These are phyloP conservation scores for Juglanconis juglandina DNA, from an alignment of 2,329 filamentous ascomycete genomes.

Conservation along the genomic window DNA sequence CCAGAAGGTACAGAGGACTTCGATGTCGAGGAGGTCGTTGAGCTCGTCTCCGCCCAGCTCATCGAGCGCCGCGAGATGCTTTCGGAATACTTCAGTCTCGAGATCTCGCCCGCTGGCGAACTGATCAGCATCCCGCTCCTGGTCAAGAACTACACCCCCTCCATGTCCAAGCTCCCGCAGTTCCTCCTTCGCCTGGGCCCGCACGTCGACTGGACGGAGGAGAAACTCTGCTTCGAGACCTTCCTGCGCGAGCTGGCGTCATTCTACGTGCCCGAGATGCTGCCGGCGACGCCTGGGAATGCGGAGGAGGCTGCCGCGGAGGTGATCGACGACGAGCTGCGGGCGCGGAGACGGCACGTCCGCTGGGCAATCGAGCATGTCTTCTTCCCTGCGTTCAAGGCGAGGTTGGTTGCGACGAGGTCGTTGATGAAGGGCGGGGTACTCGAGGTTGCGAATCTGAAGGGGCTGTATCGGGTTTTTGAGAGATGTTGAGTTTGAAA, in stretches of 20 bases:
- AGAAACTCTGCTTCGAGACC: constrained; percentile 79
- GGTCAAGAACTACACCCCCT: constrained; percentile 83
- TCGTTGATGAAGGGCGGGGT: constrained; percentile 70
- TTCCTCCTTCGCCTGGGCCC: constrained; percentile 88
- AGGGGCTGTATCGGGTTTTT: constrained; percentile 90
- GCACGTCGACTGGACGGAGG: constrained; percentile 79
- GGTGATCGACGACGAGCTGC: constrained; percentile 49
- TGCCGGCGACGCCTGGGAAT: constrained; percentile 53
- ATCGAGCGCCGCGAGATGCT: constrained; percentile 81
- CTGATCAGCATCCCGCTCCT: constrained; percentile 78
- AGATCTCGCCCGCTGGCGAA: constrained; percentile 74
- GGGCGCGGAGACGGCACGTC: constrained; percentile 65
- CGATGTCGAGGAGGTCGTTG: constrained; percentile 63
- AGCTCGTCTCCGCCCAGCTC: constrained; percentile 64
- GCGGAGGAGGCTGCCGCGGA: constrained; percentile 27
- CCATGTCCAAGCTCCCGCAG: constrained; percentile 78
- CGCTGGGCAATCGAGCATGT: constrained; percentile 74
- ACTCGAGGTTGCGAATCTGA: constrained; percentile 85
- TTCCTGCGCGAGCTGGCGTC: constrained; percentile 83
- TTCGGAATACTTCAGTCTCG: constrained; percentile 84
- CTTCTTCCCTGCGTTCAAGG: constrained; percentile 85
- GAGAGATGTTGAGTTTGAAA: constrained; percentile 69
- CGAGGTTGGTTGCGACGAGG: constrained; percentile 77
- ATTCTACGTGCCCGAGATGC: constrained; percentile 85
- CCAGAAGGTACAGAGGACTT: constrained; percentile 50